Percentiles rank a stretch among this genome's conserved stretches.
Evolutionary conservation across 1,284 basidiomycete genomes (phyloP).

Genomic region (Ceratorhiza oryzae-sativae): DNA sequence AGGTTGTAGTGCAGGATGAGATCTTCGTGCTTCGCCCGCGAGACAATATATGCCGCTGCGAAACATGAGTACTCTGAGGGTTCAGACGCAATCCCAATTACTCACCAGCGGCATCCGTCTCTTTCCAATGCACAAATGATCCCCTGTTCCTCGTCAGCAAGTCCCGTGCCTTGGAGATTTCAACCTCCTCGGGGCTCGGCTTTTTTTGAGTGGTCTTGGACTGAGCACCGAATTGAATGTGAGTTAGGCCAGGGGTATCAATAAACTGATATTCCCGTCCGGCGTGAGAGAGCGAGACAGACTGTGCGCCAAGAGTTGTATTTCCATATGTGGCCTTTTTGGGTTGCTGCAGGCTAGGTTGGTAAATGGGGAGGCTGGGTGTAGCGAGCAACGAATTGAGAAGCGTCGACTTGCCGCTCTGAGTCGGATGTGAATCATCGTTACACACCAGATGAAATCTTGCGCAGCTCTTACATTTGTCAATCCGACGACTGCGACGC

Average conservation of each 20-base stretch:
- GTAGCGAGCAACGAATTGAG: constrained; percentile 75
- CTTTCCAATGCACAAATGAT: constrained; percentile 87
- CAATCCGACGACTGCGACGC: constrained; percentile 75
- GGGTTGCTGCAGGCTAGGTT: constrained; percentile 53
- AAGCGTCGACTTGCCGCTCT: constrained; percentile 84
- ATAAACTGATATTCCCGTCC: constrained; percentile 66
- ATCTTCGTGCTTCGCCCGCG: constrained; percentile 77
- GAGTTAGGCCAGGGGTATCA: constrained; percentile 85
- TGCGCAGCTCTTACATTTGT: constrained; percentile 66
- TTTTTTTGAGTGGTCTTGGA: constrained; percentile 55
- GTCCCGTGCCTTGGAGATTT: constrained; percentile 66
- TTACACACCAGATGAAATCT: not conserved
- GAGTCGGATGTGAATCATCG: constrained; percentile 8
- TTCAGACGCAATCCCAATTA: constrained; percentile 36
- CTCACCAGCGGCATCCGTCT: constrained; percentile 78
- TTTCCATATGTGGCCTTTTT: constrained; percentile 64
- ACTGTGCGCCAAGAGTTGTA: constrained; percentile 73
- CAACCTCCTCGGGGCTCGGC: constrained; percentile 49
- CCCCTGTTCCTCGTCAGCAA: constrained; percentile 82
- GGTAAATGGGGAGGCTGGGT: constrained; percentile 68
- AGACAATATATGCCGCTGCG: constrained; percentile 76
- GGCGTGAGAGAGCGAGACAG: constrained; percentile 57
- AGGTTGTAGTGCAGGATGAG: constrained; percentile 88
- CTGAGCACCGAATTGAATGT: constrained; percentile 49
- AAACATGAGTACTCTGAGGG: not conserved